A percentile compares a stretch with the other conserved stretches of the same genome.
These are phyloP conservation scores for Spiromastix sp. DNA, from an alignment of 2,329 filamentous ascomycete species.

Conservation along the genomic window DNA sequence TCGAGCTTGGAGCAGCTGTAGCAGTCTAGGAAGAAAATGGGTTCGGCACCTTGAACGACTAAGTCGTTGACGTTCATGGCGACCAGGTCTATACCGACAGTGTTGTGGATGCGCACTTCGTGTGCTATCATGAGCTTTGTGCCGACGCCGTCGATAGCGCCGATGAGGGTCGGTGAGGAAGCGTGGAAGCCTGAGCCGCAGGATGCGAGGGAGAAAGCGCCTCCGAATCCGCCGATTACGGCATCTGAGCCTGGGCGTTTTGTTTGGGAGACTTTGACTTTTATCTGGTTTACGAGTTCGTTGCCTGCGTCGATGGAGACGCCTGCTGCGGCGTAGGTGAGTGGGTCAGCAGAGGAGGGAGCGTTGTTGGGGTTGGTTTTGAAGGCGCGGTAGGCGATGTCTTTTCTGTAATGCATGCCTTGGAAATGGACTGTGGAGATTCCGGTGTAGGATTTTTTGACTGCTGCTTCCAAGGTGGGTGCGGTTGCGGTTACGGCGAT, in stretches of 20 bases:
- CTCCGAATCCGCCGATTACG: slow-evolving; percentile 91
- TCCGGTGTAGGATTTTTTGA: slow-evolving; percentile 77
- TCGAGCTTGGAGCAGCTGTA: slow-evolving; percentile 88
- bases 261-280: slow-evolving; percentile 76
- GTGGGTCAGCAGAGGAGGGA: slow-evolving; percentile 21
- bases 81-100: slow-evolving; percentile 91
- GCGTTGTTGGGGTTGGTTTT: slow-evolving; percentile 20
- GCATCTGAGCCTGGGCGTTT: slow-evolving; percentile 79
- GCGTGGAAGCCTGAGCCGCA: slow-evolving; percentile 61
- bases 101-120: slow-evolving; percentile 78
- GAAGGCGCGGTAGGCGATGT: slow-evolving; percentile 68
- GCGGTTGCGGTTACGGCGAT: slow-evolving; percentile 83
- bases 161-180: slow-evolving; percentile 71
- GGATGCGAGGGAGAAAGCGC: slow-evolving; percentile 65
- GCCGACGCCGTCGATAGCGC: slow-evolving; percentile 89
- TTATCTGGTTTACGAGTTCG: slow-evolving; percentile 83
- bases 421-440: slow-evolving; percentile 73
- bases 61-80: slow-evolving; percentile 99
- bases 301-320: slow-evolving; percentile 95
- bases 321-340: slow-evolving; percentile 89
- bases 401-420: slow-evolving; percentile 82
- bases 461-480: slow-evolving; percentile 66
- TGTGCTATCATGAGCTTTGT: slow-evolving; percentile 97
- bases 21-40: slow-evolving; percentile 95
- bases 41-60: slow-evolving; percentile 88